phyloP scores from a whole-genome alignment of 23 red algal genomes.

The Gracilaria caudata region DNA sequence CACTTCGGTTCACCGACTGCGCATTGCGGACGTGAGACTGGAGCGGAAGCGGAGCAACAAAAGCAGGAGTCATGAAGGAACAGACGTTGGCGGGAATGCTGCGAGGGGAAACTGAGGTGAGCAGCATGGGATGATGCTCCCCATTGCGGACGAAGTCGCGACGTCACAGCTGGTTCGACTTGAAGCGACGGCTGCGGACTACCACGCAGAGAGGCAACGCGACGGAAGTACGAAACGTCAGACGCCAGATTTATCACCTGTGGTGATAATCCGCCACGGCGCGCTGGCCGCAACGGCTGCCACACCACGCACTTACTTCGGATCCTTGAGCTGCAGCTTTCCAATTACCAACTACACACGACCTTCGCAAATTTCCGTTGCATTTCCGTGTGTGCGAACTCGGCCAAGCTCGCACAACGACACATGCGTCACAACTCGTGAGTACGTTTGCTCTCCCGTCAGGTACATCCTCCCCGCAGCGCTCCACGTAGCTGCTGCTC shows the following conservation, averaged over 20 bases:
- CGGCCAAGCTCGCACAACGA: too few relatives aligned
- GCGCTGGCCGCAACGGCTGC: not conserved
- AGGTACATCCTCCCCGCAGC: not conserved
- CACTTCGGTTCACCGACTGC: not conserved
- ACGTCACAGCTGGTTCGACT: too few relatives aligned
- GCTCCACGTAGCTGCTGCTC: not conserved
- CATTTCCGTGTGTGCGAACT: not conserved
- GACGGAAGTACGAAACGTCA: not conserved
- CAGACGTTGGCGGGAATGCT: not conserved
- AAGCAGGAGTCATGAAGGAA: not conserved
- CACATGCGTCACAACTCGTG: too few relatives aligned
- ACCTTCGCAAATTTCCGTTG: not conserved
- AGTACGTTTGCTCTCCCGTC: not conserved
- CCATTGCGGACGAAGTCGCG: too few relatives aligned
- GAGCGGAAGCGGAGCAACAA: constrained; percentile 17
- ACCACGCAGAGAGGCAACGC: too few relatives aligned
- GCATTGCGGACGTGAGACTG: not conserved
- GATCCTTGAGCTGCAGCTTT: not conserved
- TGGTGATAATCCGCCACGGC: not conserved
- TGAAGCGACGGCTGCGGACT: too few relatives aligned
- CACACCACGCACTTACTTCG: not conserved
- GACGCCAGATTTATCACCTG: not conserved
- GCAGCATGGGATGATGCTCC: too few relatives aligned
- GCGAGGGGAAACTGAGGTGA: not conserved
- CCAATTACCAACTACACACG: not conserved